A percentile compares a stretch with the other conserved stretches of the same genome.
Evolutionary conservation across 1,139 yeast genomes (phyloP).

Genomic region (Protomyces inouyei): DNA sequence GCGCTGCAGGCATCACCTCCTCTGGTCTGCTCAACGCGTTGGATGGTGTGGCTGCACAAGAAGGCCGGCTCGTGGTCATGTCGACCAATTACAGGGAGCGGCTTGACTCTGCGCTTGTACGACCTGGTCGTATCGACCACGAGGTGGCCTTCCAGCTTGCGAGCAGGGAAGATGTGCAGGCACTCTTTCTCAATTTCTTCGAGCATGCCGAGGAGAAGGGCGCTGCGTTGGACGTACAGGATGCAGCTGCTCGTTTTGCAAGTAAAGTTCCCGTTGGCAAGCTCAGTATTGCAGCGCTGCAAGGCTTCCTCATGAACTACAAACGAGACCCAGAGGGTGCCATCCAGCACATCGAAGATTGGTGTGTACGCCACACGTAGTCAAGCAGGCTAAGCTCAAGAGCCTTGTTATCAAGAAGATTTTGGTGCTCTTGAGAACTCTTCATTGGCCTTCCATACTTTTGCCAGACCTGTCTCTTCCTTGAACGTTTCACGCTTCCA

Average conservation of each 20-base stretch:
- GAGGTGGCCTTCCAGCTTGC: conserved; percentile 73
- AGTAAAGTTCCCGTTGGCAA: conserved; percentile 42
- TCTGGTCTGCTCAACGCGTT: conserved; percentile 89
- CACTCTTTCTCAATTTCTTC: conserved; percentile 81
- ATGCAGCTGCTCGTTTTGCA: conserved; percentile 53
- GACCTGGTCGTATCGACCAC: conserved; percentile 89
- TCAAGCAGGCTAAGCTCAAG: too few relatives aligned
- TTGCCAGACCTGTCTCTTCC: background rate
- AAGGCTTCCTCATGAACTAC: conserved; percentile 90
- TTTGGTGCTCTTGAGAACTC: background rate
- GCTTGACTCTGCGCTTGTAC: conserved; percentile 64
- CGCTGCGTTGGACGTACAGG: conserved; percentile 48
- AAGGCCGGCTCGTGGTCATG: conserved; percentile 93
- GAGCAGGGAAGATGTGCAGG: conserved; percentile 65
- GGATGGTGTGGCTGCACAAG: conserved; percentile 98
- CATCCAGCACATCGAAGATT: conserved; percentile 48
- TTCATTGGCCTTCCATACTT: conserved; percentile 23
- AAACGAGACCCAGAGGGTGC: conserved; percentile 80
- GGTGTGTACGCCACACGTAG: background rate
- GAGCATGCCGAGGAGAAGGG: conserved; percentile 39
- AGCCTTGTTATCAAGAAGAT: too few relatives aligned
- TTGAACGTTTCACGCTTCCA: conserved; percentile 45
- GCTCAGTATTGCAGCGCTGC: conserved; percentile 89
- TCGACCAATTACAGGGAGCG: conserved; percentile 96
- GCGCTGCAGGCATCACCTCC: conserved; percentile 69